Evolutionary conservation across 2,329 filamentous ascomycete genomes (phyloP).

Genomic region (Sclerotinia sclerotiorum): DNA sequence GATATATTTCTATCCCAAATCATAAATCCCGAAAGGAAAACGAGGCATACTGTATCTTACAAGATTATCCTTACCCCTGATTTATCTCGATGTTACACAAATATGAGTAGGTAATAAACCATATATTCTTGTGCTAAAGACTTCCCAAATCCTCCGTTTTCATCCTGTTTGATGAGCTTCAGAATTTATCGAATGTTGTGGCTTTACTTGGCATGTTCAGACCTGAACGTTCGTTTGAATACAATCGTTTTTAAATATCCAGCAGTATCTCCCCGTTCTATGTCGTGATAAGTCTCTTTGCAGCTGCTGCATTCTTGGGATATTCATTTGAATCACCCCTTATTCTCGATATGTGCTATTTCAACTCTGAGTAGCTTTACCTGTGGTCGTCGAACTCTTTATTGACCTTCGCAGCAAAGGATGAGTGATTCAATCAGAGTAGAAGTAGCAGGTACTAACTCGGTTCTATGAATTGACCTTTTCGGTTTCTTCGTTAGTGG

Average conservation of each 20-base stretch:
- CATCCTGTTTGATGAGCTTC: neutral
- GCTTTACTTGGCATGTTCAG: too few relatives aligned
- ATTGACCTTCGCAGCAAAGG: too few relatives aligned
- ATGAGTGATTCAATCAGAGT: neutral
- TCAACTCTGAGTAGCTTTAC: too few relatives aligned
- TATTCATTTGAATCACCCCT: neutral
- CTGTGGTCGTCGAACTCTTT: neutral
- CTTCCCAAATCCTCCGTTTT: too few relatives aligned
- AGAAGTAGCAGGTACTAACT: too few relatives aligned
- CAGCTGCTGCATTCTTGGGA: neutral
- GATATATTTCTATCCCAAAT: conserved; percentile 6
- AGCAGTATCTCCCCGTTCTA: neutral
- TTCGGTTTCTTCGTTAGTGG: neutral
- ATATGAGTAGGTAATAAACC: too few relatives aligned
- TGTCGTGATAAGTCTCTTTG: too few relatives aligned
- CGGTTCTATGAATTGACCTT: neutral
- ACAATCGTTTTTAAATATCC: neutral
- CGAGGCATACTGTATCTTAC: neutral
- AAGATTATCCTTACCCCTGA: neutral
- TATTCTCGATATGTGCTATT: neutral
- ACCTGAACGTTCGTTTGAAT: neutral
- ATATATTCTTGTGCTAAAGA: too few relatives aligned
- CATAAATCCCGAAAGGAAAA: neutral
- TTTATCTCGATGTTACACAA: neutral
- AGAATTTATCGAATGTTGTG: too few relatives aligned